Conservation (phyloP, 176 grass and related monocot genomes). For the Aegilops tauschii region DNA sequence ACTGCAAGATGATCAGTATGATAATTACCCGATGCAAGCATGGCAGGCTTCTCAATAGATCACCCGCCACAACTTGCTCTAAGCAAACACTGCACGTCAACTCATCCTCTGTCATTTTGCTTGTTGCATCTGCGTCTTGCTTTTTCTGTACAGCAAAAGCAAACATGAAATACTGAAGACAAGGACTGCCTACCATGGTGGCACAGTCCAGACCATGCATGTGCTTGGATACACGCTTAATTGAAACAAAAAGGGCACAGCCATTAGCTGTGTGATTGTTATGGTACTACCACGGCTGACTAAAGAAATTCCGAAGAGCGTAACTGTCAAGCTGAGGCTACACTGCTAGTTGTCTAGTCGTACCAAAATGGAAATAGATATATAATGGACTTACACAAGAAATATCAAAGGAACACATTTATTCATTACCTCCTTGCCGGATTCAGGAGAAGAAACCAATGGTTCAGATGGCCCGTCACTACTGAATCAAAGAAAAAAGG, state of each 20-base stretch:
- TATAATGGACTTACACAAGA: neutral
- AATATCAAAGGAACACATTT: constrained; percentile 26
- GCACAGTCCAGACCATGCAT: neutral
- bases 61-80: constrained; percentile 79
- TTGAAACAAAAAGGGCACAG: neutral
- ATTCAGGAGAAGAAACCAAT: constrained; percentile 34
- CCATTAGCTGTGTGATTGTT: neutral
- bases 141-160: constrained; percentile 58
- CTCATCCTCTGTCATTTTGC: constrained; percentile 63
- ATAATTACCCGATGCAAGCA: constrained; percentile 90
- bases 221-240: neutral
- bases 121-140: constrained; percentile 43
- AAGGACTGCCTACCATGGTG: neutral
- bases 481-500: constrained; percentile 13
- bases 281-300: neutral
- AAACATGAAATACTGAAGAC: constrained; percentile 22
- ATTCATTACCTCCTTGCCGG: constrained; percentile 61
- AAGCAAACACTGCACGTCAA: constrained; percentile 96
- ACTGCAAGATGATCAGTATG: constrained; percentile 4
- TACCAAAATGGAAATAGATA: constrained; percentile 14
- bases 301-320: neutral
- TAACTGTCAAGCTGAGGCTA: neutral
- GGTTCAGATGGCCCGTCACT: constrained; percentile 57
- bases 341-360: neutral
- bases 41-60: constrained; percentile 81